Evolutionary conservation across 805 yeast species (phyloP).

Genomic region (Pichia nanzhaoensis): DNA sequence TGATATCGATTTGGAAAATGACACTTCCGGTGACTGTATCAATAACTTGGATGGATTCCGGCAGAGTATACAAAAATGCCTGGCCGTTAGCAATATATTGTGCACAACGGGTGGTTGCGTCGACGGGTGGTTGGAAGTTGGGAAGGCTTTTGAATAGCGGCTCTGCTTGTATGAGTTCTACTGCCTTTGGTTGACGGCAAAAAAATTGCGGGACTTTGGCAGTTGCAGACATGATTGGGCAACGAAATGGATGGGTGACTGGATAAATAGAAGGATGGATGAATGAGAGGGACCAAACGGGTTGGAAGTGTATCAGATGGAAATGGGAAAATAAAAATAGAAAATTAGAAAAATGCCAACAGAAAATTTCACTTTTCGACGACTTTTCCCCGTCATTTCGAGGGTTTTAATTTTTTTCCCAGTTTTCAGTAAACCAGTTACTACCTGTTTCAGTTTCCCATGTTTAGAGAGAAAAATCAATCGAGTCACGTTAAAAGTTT

Average conservation of each 20-base stretch:
- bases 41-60: constrained; percentile 48
- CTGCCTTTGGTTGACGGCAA: constrained; percentile 48
- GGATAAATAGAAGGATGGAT: neutral
- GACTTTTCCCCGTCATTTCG: too few relatives aligned
- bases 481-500: too few relatives aligned
- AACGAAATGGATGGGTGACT: neutral
- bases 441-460: neutral
- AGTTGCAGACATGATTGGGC: neutral
- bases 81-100: constrained; percentile 63
- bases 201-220: constrained; percentile 24
- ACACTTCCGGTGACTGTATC: constrained; percentile 47
- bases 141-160: constrained; percentile 32
- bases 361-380: too few relatives aligned
- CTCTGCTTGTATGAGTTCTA: constrained; percentile 45
- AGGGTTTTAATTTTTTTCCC: too few relatives aligned
- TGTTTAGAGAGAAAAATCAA: too few relatives aligned
- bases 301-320: too few relatives aligned
- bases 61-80: constrained; percentile 67
- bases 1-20: constrained; percentile 43
- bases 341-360: too few relatives aligned
- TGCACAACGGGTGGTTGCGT: constrained; percentile 51
- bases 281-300: too few relatives aligned
- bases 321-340: too few relatives aligned
- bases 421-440: neutral
- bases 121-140: constrained; percentile 26